Evolutionary conservation across 352 stramenopile genomes (phyloP).

Genomic region (Pythium phragmiticola): DNA sequence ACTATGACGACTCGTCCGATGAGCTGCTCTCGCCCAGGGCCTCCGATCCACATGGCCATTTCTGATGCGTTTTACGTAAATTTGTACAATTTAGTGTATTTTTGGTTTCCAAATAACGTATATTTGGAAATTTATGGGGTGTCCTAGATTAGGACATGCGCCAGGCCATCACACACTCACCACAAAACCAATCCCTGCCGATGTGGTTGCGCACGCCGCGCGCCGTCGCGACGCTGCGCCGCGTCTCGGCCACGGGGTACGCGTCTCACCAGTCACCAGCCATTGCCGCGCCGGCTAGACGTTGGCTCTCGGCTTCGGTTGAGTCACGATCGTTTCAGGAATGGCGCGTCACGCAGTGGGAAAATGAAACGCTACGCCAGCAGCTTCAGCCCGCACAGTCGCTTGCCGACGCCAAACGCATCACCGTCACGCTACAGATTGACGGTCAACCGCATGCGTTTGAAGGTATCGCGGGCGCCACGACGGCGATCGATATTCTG

Average conservation of each 20-base stretch:
- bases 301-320: constrained; percentile 10
- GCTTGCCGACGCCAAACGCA: constrained; percentile 25
- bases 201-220: constrained; percentile 19
- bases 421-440: constrained; percentile 48
- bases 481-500: constrained; percentile 62
- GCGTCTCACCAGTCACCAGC: not conserved
- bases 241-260: not conserved
- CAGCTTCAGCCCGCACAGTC: constrained; percentile 1
- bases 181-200: not conserved
- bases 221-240: constrained; percentile 12
- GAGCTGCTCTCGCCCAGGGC: constrained; percentile 7
- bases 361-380: constrained; percentile 46
- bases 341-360: constrained; percentile 50
- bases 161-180: constrained; percentile 10
- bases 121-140: not conserved
- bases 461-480: constrained; percentile 37
- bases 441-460: constrained; percentile 36
- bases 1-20: constrained; percentile 1
- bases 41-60: not conserved
- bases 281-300: not conserved
- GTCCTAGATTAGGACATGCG: constrained; percentile 9
- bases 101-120: not conserved
- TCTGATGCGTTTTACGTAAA: not conserved
- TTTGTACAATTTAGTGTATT: not conserved
- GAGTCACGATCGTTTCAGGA: constrained; percentile 38